Evolutionary conservation across 2,329 filamentous ascomycete species (phyloP), one percentile per base, ranked within the genome.

Genomic region (Neopestalotiopsis clavispora): DNA sequence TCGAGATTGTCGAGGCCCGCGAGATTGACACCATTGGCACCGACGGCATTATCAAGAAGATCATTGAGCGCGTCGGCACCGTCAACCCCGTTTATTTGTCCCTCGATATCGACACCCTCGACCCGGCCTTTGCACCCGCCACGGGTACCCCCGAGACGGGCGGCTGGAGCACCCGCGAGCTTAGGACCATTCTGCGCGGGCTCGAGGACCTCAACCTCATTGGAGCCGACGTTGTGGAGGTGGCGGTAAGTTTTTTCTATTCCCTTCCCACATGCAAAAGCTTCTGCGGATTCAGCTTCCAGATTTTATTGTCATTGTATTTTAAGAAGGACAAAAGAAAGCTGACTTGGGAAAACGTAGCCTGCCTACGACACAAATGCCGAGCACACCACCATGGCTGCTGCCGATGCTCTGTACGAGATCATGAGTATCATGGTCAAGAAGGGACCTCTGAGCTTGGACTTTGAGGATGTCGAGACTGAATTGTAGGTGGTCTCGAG

Each of bases 31-130:
- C 77, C 14, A 84, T 87, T 64, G 85, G 85, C 56, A 82, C 87
- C 34, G 87, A 89, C 0, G 93, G 93, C 4, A 95, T 97, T 77
- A 92, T 95, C 78, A 89, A 92, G 80, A 91, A 89, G 78, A 96
- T 97, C 76, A 82, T 89, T 58, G 90, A 93, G 3, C 86, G 93
- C 30, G 92, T 97, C 20, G 93, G 92, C 9, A 91, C 90, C 28
- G 85, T 86, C 67, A 90, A 90, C 70, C 93, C 93, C 0, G 92
- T 96, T 0, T 97, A 97, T 77, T 81, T 97, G 40, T 93, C 89
- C 6, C 91, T 97, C 61, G 94, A 97, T 76, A 97, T 97, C 74
- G 94, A 97, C 76, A 94, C 93, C 0, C 84, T 97, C 3, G 94
- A 97, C 77, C 94, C 94, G 7, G 93, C 93, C 4, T 95, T 93